A percentile compares a stretch with the other conserved stretches of the same genome.
Evolutionary conservation across 768 basidiomycete genomes (phyloP).

Genomic region (Multifurca ochricompacta): DNA sequence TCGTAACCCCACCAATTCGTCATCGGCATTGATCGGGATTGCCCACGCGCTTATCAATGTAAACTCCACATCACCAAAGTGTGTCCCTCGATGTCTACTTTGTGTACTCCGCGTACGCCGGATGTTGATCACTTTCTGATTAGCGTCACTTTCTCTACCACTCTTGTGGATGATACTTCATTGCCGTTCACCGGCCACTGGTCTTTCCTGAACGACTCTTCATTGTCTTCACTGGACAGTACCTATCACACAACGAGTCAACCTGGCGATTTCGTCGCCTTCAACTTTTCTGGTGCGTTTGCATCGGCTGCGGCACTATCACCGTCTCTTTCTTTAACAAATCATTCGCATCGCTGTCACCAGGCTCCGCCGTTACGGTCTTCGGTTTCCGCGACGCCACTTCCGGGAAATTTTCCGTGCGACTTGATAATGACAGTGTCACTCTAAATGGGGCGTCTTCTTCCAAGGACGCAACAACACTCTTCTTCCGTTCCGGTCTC

Average conservation of each 20-base stretch:
- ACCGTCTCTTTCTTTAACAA: neutral
- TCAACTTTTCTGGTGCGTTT: constrained; percentile 42
- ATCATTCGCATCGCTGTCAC: neutral
- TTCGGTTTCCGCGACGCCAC: constrained; percentile 51
- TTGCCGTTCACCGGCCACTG: constrained; percentile 52
- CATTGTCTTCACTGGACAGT: constrained; percentile 20
- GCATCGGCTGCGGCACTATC: neutral
- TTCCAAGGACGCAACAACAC: constrained; percentile 43
- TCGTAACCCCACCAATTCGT: constrained; percentile 29
- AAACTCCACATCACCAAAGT: constrained; percentile 32
- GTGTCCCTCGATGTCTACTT: constrained; percentile 6
- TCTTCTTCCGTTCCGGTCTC: constrained; percentile 59
- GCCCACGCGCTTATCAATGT: constrained; percentile 46
- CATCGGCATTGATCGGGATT: constrained; percentile 40
- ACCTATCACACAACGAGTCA: constrained; percentile 30
- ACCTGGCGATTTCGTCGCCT: constrained; percentile 38
- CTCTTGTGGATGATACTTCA: constrained; percentile 35
- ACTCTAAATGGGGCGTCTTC: constrained; percentile 45
- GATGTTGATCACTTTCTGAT: constrained; percentile 27
- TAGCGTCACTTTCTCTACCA: constrained; percentile 30
- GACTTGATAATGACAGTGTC: constrained; percentile 43
- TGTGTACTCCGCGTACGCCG: neutral
- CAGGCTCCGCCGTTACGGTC: constrained; percentile 57
- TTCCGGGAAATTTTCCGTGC: constrained; percentile 53
- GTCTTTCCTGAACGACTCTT: constrained; percentile 30